phyloP scores from a whole-genome alignment of 495 filamentous ascomycete species.

The Chaetomium tenue region DNA sequence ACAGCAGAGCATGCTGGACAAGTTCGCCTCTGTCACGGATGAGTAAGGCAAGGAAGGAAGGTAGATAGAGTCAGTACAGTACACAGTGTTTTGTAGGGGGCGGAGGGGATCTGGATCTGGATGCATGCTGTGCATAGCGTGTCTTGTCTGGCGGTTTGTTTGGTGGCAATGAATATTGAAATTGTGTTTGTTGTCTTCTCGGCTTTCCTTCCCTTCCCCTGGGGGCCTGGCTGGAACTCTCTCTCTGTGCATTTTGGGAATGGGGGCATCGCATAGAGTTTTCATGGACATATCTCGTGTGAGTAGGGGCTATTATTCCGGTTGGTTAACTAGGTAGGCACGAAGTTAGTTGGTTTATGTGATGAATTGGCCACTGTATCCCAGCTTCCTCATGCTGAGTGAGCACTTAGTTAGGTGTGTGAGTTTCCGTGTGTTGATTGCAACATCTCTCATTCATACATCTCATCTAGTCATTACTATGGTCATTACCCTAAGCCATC shows the following conservation, averaged over 20 bases:
- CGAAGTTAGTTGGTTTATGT: neutral
- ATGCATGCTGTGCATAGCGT: conserved; percentile 9
- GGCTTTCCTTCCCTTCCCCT: neutral
- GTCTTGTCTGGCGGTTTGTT: conserved; percentile 17
- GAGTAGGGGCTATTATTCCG: neutral
- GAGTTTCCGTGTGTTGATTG: neutral
- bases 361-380: neutral
- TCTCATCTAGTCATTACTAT: conserved; percentile 2
- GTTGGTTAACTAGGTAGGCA: too few relatives aligned
- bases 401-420: neutral
- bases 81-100: neutral
- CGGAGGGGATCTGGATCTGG: neutral
- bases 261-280: conserved; percentile 5
- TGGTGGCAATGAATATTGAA: conserved; percentile 5
- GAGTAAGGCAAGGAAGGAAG: conserved; percentile 59
- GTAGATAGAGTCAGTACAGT: neutral
- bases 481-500: neutral
- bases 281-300: neutral
- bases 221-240: neutral
- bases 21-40: conserved; percentile 90
- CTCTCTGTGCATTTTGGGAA: neutral
- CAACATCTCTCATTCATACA: neutral
- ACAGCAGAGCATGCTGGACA: conserved; percentile 86
- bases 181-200: neutral
- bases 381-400: neutral